A percentile compares a stretch with the other conserved stretches of the same genome.
Evolutionary conservation across 176 grass and related monocot species (phyloP).

Genomic region (Juncus effusus): DNA sequence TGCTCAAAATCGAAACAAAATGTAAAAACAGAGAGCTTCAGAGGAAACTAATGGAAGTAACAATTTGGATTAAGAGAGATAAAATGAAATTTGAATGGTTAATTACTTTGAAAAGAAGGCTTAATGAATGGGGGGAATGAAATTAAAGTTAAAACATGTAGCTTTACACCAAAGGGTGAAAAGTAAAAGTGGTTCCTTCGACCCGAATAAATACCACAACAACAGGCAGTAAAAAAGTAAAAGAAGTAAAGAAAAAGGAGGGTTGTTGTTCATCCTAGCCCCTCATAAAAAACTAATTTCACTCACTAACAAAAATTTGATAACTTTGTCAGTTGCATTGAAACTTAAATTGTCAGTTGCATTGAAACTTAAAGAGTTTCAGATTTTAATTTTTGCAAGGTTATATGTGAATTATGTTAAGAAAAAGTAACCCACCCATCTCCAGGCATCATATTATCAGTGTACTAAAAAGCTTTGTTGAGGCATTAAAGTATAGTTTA

Average conservation of each 20-base stretch:
- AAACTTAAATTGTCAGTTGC: no score
- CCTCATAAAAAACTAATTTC: background rate
- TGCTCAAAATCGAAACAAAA: constrained; percentile 18
- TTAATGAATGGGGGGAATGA: constrained; percentile 39
- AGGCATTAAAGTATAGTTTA: no score
- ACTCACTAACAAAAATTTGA: no score
- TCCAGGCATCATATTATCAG: constrained; percentile 16
- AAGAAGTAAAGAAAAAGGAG: constrained; percentile 2
- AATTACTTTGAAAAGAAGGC: constrained; percentile 35
- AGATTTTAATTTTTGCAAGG: background rate
- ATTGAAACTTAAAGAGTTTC: no score
- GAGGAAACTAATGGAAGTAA: constrained; percentile 9
- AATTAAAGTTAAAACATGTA: constrained; percentile 44
- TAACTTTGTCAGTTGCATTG: no score
- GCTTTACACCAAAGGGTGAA: constrained; percentile 60
- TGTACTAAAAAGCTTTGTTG: constrained; percentile 5
- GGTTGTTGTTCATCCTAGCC: background rate
- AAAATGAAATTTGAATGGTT: constrained; percentile 30
- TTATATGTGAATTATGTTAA: background rate
- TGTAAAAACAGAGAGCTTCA: constrained; percentile 4
- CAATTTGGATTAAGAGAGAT: constrained; percentile 1
- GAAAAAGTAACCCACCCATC: constrained; percentile 8
- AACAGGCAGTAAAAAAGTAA: constrained; percentile 5
- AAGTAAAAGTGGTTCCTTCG: constrained; percentile 53
- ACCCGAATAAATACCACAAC: background rate